phyloP scores from a whole-genome alignment of 2,329 filamentous ascomycete species.

The Exophiala spinifera region DNA sequence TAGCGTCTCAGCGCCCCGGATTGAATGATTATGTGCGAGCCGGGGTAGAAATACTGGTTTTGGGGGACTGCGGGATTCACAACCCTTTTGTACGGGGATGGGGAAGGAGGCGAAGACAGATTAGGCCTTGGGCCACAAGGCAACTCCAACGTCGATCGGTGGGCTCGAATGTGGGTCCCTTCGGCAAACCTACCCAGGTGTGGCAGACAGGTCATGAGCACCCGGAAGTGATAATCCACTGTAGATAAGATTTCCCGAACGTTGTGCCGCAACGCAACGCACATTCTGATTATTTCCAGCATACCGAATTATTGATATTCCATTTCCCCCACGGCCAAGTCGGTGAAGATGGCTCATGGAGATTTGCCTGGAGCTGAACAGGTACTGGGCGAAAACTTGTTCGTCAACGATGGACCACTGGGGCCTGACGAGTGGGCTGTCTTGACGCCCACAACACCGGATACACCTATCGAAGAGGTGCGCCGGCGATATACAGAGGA shows the following conservation, averaged over 20 bases:
- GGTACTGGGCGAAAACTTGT: constrained; percentile 29
- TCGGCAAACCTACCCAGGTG: neutral
- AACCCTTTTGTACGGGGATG: neutral
- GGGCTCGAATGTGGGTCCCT: neutral
- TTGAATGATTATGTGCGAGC: neutral
- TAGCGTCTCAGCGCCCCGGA: neutral
- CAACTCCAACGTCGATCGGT: neutral
- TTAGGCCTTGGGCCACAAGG: neutral
- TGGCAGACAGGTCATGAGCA: neutral
- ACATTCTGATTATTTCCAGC: too few relatives aligned
- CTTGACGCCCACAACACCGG: constrained; percentile 44
- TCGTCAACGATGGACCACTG: constrained; percentile 48
- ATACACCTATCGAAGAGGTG: constrained; percentile 48
- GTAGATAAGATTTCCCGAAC: too few relatives aligned
- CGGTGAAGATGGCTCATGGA: constrained; percentile 19
- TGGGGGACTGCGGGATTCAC: constrained; percentile 6
- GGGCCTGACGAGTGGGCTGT: constrained; percentile 43
- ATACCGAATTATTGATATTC: too few relatives aligned
- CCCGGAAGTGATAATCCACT: too few relatives aligned
- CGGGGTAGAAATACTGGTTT: neutral
- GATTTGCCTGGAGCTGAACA: constrained; percentile 2
- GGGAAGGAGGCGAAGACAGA: too few relatives aligned
- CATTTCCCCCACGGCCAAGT: too few relatives aligned
- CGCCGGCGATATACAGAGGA: constrained; percentile 47
- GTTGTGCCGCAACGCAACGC: too few relatives aligned